phyloP scores from a whole-genome alignment of 768 basidiomycete species.

The Tulasnella calospora region DNA sequence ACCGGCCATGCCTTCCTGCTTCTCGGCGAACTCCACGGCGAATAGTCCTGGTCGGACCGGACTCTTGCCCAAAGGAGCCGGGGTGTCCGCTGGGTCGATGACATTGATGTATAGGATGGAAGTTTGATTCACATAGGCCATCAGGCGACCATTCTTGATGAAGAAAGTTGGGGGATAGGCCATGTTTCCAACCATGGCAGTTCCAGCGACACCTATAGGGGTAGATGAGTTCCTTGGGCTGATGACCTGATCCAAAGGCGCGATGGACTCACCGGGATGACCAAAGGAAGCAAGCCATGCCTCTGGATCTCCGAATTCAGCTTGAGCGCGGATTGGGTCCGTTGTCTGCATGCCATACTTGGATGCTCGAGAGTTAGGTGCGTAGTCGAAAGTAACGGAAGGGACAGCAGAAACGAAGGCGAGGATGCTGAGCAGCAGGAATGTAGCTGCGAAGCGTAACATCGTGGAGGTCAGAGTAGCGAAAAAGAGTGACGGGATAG shows the following conservation, averaged over 20 bases:
- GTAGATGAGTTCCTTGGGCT: neutral
- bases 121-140: slow-evolving; percentile 52
- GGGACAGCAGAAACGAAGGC: slow-evolving; percentile 7
- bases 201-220: slow-evolving; percentile 45
- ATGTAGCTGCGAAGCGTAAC: neutral
- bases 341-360: slow-evolving; percentile 18
- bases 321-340: slow-evolving; percentile 9
- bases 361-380: slow-evolving; percentile 14
- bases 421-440: slow-evolving; percentile 1
- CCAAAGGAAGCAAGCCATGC: slow-evolving; percentile 36
- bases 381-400: neutral
- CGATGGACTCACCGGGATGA: slow-evolving; percentile 36
- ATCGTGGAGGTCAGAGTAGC: slow-evolving; percentile 8
- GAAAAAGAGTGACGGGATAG: slow-evolving; percentile 4
- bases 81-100: slow-evolving; percentile 45
- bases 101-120: slow-evolving; percentile 53
- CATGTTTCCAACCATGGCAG: slow-evolving; percentile 43
- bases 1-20: slow-evolving; percentile 16
- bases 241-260: neutral
- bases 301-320: neutral
- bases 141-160: slow-evolving; percentile 49
- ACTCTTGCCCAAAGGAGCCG: neutral
- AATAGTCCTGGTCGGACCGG: slow-evolving; percentile 12
- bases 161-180: slow-evolving; percentile 49
- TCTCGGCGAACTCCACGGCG: slow-evolving; percentile 11